Conservation (phyloP, 2,329 filamentous ascomycete genomes). For the Blumeria graminis region DNA sequence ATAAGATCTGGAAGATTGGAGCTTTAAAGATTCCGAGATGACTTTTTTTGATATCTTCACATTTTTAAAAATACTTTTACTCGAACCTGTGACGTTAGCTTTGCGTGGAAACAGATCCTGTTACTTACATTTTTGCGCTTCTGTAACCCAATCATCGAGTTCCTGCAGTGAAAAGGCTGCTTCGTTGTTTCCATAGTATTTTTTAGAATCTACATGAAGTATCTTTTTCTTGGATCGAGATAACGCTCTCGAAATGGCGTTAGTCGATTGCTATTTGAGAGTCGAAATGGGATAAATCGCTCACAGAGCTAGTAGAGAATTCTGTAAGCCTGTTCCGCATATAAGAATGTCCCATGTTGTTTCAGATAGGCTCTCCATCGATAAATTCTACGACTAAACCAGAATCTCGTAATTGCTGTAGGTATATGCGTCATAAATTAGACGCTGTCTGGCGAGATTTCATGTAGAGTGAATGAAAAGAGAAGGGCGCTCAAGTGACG, state of each 20-base stretch:
- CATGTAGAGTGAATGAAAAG: conserved; percentile 8
- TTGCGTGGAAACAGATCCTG: no score
- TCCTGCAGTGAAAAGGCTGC: conserved; percentile 71
- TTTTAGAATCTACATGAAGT: conserved; percentile 68
- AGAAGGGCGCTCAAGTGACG: no score
- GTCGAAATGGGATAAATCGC: conserved; percentile 10
- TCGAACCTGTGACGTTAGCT: no score
- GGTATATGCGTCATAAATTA: no score
- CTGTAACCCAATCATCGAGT: conserved; percentile 44
- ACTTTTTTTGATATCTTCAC: no score
- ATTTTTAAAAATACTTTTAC: no score
- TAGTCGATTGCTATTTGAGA: conserved; percentile 37
- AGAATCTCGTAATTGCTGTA: no score
- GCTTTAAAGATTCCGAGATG: conserved; percentile 12
- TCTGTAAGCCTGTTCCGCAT: conserved; percentile 51
- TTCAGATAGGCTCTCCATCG: conserved; percentile 51
- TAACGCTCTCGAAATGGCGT: conserved; percentile 54
- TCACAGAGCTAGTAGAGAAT: conserved; percentile 60
- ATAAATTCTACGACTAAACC: no score
- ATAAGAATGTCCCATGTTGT: conserved; percentile 61
- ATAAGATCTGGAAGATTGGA: conserved; percentile 49
- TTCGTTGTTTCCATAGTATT: conserved; percentile 70
- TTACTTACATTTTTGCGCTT: no score
- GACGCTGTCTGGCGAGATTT: no score
- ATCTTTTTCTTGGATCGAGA: conserved; percentile 82